Percentiles rank a stretch among this genome's conserved stretches.
These are phyloP conservation scores for Boechera retrofracta DNA, from an alignment of 345 rosid genomes.

Conservation along the genomic window DNA sequence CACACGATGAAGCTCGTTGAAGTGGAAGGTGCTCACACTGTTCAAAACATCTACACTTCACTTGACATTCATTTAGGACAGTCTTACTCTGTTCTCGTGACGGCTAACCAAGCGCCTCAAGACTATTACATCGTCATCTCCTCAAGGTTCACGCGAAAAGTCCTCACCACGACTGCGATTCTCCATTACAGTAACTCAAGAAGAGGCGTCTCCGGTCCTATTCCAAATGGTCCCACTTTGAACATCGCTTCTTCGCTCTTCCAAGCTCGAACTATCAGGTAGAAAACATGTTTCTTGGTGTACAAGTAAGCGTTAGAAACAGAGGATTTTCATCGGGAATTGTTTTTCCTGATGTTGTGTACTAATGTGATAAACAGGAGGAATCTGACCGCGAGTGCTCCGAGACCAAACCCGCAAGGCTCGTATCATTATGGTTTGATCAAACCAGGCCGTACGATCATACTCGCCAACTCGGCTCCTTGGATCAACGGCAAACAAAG, in stretches of 20 bases:
- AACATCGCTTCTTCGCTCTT: slow-evolving; percentile 66
- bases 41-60: slow-evolving; percentile 67
- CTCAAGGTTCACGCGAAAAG: slow-evolving; percentile 67
- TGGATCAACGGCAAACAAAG: slow-evolving; percentile 85
- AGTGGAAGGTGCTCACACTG: slow-evolving; percentile 92
- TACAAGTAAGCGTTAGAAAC: background rate
- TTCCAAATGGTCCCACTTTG: slow-evolving; percentile 78
- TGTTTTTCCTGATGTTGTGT: background rate
- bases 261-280: slow-evolving; percentile 92
- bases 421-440: slow-evolving; percentile 95
- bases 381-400: slow-evolving; percentile 94
- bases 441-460: slow-evolving; percentile 72
- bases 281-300: slow-evolving; percentile 25
- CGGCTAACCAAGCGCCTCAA: slow-evolving; percentile 73
- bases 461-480: slow-evolving; percentile 75
- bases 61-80: slow-evolving; percentile 93
- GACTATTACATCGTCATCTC: slow-evolving; percentile 86
- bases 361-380: slow-evolving; percentile 53
- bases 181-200: slow-evolving; percentile 88
- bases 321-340: background rate
- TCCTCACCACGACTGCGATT: slow-evolving; percentile 76
- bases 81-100: slow-evolving; percentile 84
- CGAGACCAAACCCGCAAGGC: slow-evolving; percentile 97
- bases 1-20: slow-evolving; percentile 85
- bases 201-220: slow-evolving; percentile 71